Base-by-base conservation (phyloP, 2,329 filamentous ascomycete genomes). In the Monosporascus sp. region DNA sequence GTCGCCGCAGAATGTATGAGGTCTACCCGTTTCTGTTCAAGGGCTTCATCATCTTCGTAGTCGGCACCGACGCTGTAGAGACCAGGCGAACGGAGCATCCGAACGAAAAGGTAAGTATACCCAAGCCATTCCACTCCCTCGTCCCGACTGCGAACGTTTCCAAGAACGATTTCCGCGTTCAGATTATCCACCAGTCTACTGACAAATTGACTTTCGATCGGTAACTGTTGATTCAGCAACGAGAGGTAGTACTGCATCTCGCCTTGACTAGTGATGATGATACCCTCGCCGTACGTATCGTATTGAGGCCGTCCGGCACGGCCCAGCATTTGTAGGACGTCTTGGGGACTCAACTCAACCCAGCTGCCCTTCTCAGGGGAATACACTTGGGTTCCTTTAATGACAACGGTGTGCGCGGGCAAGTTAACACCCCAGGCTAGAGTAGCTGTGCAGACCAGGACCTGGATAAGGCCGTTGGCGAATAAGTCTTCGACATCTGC, bases 121-220 rank as follows among this genome's bases (percentile, higher is more conserved):
- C 94, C 93, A 37, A 99, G 82, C 94, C 94, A 99, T 67, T 99
- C 92, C n/a, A 99, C 94, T 61, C 89, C 94, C 67, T 99, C 94
- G 60, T 99, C 93, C 54, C 95, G 85, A 55, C 80, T 92, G 52
- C 93, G 85, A 25, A 99, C 83, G 64, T 96, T 99, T 49, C 94
- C 94, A 20, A 99, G 80, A 9, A 99, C 95, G 64, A 99, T 81
- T 68, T 99, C 94, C 3, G 94, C 94, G 63, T 99, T 99, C 58
- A 99, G 78, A 58, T 97, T 97, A 73, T 99, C 94, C 2, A 94
- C 91, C 48, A 99, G 75, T 64, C 90, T 92, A 72, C 90, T 93
- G 51, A 96, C 86, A 66, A 99, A 85, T 68, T 99, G 95, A 75
- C 90, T 96, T 71, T 99, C 94, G 54, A 99, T 99, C 0, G 94